Conservation (phyloP, 129 eudicot genomes). For the Dittrichia graveolens region DNA sequence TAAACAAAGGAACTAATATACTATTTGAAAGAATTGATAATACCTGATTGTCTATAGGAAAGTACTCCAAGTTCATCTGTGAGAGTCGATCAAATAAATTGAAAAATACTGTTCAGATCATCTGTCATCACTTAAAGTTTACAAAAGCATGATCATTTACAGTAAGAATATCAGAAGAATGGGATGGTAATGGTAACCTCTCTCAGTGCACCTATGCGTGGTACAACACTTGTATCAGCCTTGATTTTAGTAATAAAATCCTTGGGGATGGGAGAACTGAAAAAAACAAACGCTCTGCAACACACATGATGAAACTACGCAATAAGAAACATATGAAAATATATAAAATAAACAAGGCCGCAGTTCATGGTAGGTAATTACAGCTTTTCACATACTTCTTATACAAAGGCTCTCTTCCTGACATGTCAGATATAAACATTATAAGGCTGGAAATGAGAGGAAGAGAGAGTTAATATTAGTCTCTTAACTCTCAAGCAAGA, state of each 20-base stretch:
- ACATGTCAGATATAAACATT: constrained; percentile 97
- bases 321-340: constrained; percentile 12
- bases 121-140: constrained; percentile 10
- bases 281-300: constrained; percentile 84
- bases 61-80: constrained; percentile 99
- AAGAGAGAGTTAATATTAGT: constrained; percentile 31
- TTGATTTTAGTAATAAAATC: constrained; percentile 71
- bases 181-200: constrained; percentile 58
- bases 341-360: constrained; percentile 5
- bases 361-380: constrained; percentile 12
- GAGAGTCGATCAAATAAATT: constrained; percentile 28
- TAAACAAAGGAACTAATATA: constrained; percentile 11
- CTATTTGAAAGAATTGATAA: not conserved
- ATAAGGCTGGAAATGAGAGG: constrained; percentile 63
- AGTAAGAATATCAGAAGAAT: constrained; percentile 13
- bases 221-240: constrained; percentile 78
- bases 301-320: constrained; percentile 10
- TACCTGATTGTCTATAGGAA: constrained; percentile 96
- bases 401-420: constrained; percentile 97
- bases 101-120: constrained; percentile 16
- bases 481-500: constrained; percentile 11
- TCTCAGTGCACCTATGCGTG: constrained; percentile 94
- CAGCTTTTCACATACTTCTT: constrained; percentile 61
- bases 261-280: constrained; percentile 84
- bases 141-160: not conserved